Base-by-base conservation (phyloP, 768 basidiomycete genomes). In the Mycena capillaripes region DNA sequence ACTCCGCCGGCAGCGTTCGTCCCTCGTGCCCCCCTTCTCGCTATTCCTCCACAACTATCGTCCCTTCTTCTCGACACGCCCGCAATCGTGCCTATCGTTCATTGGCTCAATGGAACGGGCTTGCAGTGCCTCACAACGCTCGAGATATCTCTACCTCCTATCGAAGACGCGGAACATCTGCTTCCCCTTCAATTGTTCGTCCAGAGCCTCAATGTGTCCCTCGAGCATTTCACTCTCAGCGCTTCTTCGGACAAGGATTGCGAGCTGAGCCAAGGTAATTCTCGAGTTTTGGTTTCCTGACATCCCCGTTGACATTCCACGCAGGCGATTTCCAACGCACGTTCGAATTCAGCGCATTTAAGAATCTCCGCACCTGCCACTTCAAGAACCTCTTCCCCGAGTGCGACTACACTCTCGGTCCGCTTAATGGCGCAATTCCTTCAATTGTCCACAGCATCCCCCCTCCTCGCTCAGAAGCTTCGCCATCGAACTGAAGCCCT, bases 211-310 rank as follows among this genome's bases (percentile, higher is more conserved):
- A 52, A 34, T 23, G 10, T 29, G 29, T 50, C 34, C 34, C 61
- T 63, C 61, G 61, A 63, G 34, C 32, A 52, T 27, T 52, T 61
- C 40, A 32, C 44, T 11, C 60, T 61, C 42, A 23, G 29, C 32
- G 44, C 60, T 10, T n/a, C n/a, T n/a, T 30, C 27, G 21, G 9
- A 23, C 46, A 25, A 48, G 0, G 40, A 16, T 60, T 4, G 0
- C 40, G 23, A 14, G 42, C 60, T 61, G 4, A 29, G 2, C 7
- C 42, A 61, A 61, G 40, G 44, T 30, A 9, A 2, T 56, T 46
- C 32, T n/a, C 46, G 2, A 11, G 40, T 46, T 32, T 27, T 6
- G 1, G 5, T 10, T 48, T 19, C 14, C 7, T 60, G 25, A 8
- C 2, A 3, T 4, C 40, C 10, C 21, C 14, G 21, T 21, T 48